These are phyloP conservation scores for Hamiltosporidium magnivora DNA, from an alignment of 371 early-diverging fungal species.

Conservation along the genomic window DNA sequence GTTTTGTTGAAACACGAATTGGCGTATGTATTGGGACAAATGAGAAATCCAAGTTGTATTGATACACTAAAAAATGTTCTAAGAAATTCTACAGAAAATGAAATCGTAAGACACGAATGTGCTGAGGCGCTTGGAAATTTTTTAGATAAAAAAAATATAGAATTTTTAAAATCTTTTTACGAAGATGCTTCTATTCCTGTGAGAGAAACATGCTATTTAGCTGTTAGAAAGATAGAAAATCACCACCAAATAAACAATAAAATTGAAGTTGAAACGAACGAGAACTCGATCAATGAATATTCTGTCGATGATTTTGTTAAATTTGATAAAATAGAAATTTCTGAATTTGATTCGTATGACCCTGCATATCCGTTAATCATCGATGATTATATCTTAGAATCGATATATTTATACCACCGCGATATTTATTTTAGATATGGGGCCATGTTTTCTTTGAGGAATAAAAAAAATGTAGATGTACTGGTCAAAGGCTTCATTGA, in stretches of 20 bases:
- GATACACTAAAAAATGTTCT: constrained; percentile 62
- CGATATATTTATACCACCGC: no score
- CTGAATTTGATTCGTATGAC: constrained; percentile 43
- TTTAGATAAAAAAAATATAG: not conserved
- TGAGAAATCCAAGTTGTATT: constrained; percentile 70
- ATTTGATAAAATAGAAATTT: constrained; percentile 9
- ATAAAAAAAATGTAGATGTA: constrained; percentile 71
- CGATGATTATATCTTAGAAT: not conserved
- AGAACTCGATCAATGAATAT: not conserved
- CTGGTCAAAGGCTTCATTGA: constrained; percentile 69
- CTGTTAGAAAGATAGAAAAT: constrained; percentile 1
- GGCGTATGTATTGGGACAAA: constrained; percentile 94
- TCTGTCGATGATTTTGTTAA: no score
- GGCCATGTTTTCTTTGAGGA: constrained; percentile 91
- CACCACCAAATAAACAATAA: constrained; percentile 1
- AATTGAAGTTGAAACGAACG: constrained; percentile 1
- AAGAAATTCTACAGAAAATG: constrained; percentile 63
- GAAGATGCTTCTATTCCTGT: not conserved
- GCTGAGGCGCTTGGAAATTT: constrained; percentile 51
- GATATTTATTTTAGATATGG: constrained; percentile 62
- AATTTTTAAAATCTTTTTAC: no score
- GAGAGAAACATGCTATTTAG: not conserved
- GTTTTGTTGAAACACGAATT: constrained; percentile 91
- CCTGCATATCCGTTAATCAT: constrained; percentile 40
- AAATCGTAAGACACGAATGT: constrained; percentile 92